A percentile compares a stretch with the other conserved stretches of the same genome.
Evolutionary conservation across 208 protist genomes (phyloP).

Genomic region (Leishmania turanica): DNA sequence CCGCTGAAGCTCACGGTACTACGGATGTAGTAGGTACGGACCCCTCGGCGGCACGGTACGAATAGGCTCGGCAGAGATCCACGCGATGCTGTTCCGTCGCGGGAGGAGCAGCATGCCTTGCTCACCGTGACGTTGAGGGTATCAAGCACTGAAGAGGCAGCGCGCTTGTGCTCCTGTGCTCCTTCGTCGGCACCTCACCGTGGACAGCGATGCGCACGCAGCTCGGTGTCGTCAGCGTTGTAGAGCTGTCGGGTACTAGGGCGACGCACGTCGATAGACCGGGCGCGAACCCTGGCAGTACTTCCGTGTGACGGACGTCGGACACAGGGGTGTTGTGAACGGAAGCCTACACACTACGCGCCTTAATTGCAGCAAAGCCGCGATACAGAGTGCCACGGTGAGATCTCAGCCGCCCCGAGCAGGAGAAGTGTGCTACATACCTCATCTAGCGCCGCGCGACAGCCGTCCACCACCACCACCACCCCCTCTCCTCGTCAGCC

Average conservation of each 20-base stretch:
- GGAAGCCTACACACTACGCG: constrained; percentile 49
- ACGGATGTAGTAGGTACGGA: constrained; percentile 41
- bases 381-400: constrained; percentile 58
- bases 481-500: background rate
- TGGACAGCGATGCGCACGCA: constrained; percentile 34
- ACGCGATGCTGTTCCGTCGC: no score
- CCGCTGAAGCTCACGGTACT: constrained; percentile 28
- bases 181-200: constrained; percentile 10
- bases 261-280: constrained; percentile 23
- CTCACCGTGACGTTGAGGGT: constrained; percentile 27
- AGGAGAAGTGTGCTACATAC: constrained; percentile 45
- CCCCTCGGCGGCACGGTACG: no score
- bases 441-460: constrained; percentile 42
- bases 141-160: constrained; percentile 14
- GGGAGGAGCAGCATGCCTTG: background rate
- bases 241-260: constrained; percentile 55
- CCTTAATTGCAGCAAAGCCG: constrained; percentile 43
- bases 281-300: constrained; percentile 50
- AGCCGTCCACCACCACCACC: no score
- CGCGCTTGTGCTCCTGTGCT: constrained; percentile 5
- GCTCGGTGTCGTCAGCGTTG: constrained; percentile 35
- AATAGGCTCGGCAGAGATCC: no score
- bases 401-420: constrained; percentile 38
- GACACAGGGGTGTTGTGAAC: constrained; percentile 26
- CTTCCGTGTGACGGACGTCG: constrained; percentile 37